These are phyloP conservation scores for Colletotrichum orbiculare DNA, from an alignment of 2,329 filamentous ascomycete genomes.

Conservation along the genomic window DNA sequence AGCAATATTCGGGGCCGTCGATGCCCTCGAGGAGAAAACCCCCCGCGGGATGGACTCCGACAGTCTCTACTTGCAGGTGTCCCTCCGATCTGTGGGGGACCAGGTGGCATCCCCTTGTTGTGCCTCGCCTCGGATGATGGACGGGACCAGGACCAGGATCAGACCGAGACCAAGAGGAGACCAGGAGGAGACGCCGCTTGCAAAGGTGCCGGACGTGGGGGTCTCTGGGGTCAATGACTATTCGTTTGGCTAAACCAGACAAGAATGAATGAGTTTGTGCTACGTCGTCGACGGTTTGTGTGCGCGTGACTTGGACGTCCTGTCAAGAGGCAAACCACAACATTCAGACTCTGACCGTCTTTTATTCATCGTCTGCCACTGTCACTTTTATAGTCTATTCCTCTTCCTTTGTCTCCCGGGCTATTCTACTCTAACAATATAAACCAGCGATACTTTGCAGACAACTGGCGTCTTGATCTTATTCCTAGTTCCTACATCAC, in stretches of 20 bases:
- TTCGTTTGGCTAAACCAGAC: too few species aligned
- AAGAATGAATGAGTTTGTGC: background rate
- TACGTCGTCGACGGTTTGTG: slow-evolving; percentile 1
- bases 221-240: slow-evolving; percentile 6
- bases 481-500: background rate
- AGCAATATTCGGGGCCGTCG: too few species aligned
- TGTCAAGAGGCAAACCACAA: slow-evolving; percentile 6
- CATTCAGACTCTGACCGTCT: background rate
- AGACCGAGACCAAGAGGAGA: background rate
- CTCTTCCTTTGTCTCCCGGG: too few species aligned
- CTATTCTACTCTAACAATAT: too few species aligned
- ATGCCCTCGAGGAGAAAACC: background rate
- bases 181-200: background rate
- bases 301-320: slow-evolving; percentile 16
- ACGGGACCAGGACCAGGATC: background rate
- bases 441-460: too few species aligned
- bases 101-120: slow-evolving; percentile 3
- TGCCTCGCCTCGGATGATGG: background rate
- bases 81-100: slow-evolving; percentile 29
- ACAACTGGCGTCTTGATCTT: background rate
- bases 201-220: slow-evolving; percentile 26
- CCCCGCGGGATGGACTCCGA: slow-evolving; percentile 20
- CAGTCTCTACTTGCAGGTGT: background rate
- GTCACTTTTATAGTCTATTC: background rate
- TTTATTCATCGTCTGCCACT: slow-evolving; percentile 3